Evolutionary conservation across 2,329 filamentous ascomycete genomes (phyloP).

Genomic region (Dactylellina leptospora): DNA sequence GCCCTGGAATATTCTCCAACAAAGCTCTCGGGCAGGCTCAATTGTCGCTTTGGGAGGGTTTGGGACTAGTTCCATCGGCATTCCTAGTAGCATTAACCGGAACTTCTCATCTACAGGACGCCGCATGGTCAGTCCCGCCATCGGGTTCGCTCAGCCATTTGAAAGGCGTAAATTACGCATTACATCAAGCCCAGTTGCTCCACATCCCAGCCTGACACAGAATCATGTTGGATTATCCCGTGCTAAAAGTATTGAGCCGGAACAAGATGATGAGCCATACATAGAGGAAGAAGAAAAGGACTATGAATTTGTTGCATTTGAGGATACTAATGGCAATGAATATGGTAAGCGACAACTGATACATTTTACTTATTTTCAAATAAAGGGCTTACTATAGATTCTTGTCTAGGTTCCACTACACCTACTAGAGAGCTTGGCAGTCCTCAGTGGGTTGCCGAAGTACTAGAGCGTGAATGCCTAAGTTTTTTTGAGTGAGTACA

Average conservation of each 20-base stretch:
- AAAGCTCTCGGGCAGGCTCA: slow-evolving; percentile 45
- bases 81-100: slow-evolving; percentile 41
- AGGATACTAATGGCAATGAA: not conserved
- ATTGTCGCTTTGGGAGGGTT: slow-evolving; percentile 53
- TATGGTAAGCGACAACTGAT: not conserved
- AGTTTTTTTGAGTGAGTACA: slow-evolving; percentile 55
- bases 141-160: slow-evolving; percentile 12
- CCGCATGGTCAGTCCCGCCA: slow-evolving; percentile 21
- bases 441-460: slow-evolving; percentile 53
- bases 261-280: not conserved
- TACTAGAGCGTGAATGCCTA: slow-evolving; percentile 53
- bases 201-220: slow-evolving; percentile 22
- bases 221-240: too few species aligned
- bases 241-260: not conserved
- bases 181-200: slow-evolving; percentile 32
- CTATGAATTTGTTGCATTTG: not conserved
- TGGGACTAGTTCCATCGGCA: slow-evolving; percentile 54
- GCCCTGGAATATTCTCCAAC: slow-evolving; percentile 54
- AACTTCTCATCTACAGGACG: slow-evolving; percentile 23
- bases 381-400: too few species aligned
- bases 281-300: not conserved
- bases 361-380: too few species aligned
- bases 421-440: too few species aligned
- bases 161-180: slow-evolving; percentile 36
- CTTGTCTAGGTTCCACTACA: too few species aligned